Evolutionary conservation across 305 asterid genomes (phyloP).

Genomic region (Salvia sclarea): DNA sequence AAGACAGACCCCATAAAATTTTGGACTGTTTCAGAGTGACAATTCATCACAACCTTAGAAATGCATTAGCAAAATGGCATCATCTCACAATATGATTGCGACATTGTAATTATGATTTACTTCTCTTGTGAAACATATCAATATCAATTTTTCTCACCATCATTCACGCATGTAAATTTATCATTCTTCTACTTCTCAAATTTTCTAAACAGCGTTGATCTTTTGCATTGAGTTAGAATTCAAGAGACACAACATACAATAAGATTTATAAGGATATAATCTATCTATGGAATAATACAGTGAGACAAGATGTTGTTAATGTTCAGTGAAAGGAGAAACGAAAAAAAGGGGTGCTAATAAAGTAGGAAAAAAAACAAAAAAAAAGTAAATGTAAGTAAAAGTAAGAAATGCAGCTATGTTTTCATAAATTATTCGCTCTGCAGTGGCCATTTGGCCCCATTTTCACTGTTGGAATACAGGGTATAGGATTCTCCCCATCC

Average conservation of each 20-base stretch:
- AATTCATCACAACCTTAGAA: not conserved
- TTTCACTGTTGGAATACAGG: slow-evolving; percentile 23
- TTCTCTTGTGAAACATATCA: not conserved
- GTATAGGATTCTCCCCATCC: slow-evolving; percentile 28
- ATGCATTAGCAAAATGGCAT: not conserved
- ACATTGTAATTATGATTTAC: not conserved
- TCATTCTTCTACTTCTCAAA: not conserved
- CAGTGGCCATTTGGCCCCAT: slow-evolving; percentile 13
- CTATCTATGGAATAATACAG: no score
- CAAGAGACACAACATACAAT: no score
- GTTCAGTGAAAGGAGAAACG: no score
- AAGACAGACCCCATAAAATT: not conserved
- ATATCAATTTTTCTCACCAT: not conserved
- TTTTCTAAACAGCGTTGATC: no score
- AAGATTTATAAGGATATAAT: no score
- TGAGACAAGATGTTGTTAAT: no score
- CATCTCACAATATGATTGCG: not conserved
- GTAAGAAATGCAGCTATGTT: slow-evolving; percentile 21
- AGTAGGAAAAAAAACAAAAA: not conserved
- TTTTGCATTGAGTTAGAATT: no score
- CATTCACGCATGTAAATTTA: not conserved
- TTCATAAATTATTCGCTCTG: slow-evolving; percentile 30
- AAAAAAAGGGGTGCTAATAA: not conserved
- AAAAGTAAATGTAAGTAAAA: not conserved
- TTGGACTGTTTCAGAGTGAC: not conserved